A percentile compares a stretch with the other conserved stretches of the same genome.
Conservation (phyloP, 345 rosid species). For the Lenwebbia sp. region DNA sequence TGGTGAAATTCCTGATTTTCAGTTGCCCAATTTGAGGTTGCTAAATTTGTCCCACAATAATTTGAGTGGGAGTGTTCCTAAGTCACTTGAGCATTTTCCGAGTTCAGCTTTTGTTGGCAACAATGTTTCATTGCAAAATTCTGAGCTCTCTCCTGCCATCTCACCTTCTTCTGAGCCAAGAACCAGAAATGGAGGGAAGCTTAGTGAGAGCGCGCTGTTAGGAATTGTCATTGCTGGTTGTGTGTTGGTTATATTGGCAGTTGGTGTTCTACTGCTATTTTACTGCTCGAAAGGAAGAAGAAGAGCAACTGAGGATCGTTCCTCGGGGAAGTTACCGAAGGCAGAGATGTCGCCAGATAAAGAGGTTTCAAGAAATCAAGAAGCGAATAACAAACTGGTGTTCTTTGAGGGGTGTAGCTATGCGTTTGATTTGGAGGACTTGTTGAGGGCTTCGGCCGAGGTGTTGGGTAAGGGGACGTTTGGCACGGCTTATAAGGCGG, state of each 20-base stretch:
- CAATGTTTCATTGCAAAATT: slow-evolving; percentile 35
- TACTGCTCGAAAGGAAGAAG: slow-evolving; percentile 56
- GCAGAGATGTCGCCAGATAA: slow-evolving; percentile 55
- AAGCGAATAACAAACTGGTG: slow-evolving; percentile 73
- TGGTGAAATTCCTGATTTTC: slow-evolving; percentile 23
- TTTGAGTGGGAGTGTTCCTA: slow-evolving; percentile 65
- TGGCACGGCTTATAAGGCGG: slow-evolving; percentile 85
- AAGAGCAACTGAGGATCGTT: slow-evolving; percentile 30
- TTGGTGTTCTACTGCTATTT: slow-evolving; percentile 36
- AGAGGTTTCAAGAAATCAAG: slow-evolving; percentile 66
- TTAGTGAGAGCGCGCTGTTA: slow-evolving; percentile 12
- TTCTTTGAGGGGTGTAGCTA: slow-evolving; percentile 76
- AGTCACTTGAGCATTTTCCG: slow-evolving; percentile 48
- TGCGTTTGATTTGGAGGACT: slow-evolving; percentile 77
- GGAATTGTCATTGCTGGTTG: slow-evolving; percentile 56
- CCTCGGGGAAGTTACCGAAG: slow-evolving; percentile 35
- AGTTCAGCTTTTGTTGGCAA: slow-evolving; percentile 69
- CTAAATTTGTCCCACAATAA: slow-evolving; percentile 66
- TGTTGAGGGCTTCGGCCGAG: slow-evolving; percentile 89
- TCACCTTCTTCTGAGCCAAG: slow-evolving; percentile 38
- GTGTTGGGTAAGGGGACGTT: slow-evolving; percentile 83
- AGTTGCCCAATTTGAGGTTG: slow-evolving; percentile 22
- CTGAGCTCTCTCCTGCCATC: slow-evolving; percentile 21
- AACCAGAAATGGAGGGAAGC: slow-evolving; percentile 31
- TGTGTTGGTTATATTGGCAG: slow-evolving; percentile 42